Conservation (phyloP, 345 rosid genomes). For the Noccaea caerulescens region DNA sequence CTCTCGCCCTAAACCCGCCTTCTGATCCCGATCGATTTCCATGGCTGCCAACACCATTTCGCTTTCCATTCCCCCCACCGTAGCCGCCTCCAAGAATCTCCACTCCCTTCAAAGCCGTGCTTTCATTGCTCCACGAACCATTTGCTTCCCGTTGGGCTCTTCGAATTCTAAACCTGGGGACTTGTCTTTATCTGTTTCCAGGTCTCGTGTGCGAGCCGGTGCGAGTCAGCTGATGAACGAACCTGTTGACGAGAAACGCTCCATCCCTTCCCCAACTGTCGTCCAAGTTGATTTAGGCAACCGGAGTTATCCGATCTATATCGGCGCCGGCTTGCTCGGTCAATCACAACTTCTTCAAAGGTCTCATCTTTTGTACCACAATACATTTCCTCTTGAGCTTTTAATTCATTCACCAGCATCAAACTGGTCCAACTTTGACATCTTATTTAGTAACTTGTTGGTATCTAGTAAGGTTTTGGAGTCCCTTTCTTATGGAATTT, state of each 20-base stretch:
- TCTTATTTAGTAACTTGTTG: slow-evolving; percentile 19
- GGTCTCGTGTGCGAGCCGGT: slow-evolving; percentile 50
- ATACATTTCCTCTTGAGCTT: not conserved
- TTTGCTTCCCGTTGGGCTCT: slow-evolving; percentile 26
- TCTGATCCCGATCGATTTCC: slow-evolving; percentile 27
- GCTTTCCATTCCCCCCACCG: slow-evolving; percentile 49
- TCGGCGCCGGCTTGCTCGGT: slow-evolving; percentile 86
- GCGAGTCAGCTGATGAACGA: slow-evolving; percentile 69
- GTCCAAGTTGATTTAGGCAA: slow-evolving; percentile 89
- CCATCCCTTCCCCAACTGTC: slow-evolving; percentile 58
- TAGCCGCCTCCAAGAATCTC: slow-evolving; percentile 29
- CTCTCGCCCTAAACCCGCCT: not conserved
- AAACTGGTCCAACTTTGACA: not conserved
- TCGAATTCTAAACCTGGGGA: slow-evolving; percentile 40
- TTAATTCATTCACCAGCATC: not conserved
- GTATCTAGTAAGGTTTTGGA: not conserved
- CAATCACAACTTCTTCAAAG: slow-evolving; percentile 82
- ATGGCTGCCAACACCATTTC: slow-evolving; percentile 71
- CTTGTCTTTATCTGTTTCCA: slow-evolving; percentile 30
- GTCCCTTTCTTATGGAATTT: not conserved
- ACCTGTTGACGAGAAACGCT: slow-evolving; percentile 46
- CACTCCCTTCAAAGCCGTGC: slow-evolving; percentile 42
- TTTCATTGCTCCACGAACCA: slow-evolving; percentile 42
- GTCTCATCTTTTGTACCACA: slow-evolving; percentile 41
- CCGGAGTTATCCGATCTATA: slow-evolving; percentile 96